These are phyloP conservation scores for Hansenula sp. DNA, from an alignment of 1,139 yeast genomes.

Conservation along the genomic window DNA sequence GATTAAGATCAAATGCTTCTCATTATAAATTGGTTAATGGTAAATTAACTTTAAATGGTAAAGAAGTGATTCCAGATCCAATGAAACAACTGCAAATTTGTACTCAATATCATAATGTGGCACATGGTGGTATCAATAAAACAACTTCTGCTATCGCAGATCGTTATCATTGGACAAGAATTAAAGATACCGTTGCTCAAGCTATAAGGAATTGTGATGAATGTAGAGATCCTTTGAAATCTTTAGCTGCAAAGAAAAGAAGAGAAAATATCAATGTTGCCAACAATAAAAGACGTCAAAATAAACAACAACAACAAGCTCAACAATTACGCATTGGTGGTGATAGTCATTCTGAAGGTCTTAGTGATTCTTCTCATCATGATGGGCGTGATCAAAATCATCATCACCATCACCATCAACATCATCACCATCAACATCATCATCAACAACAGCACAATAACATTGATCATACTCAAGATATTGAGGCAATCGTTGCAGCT, in stretches of 20 bases:
- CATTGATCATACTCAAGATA: slow-evolving; percentile 4
- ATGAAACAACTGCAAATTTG: slow-evolving; percentile 73
- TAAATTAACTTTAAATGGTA: slow-evolving; percentile 69
- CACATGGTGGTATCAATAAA: slow-evolving; percentile 89
- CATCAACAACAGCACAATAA: slow-evolving; percentile 16
- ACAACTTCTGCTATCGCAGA: slow-evolving; percentile 78
- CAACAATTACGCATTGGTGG: background rate
- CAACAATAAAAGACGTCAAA: slow-evolving; percentile 2
- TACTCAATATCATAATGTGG: slow-evolving; percentile 59
- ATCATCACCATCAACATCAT: slow-evolving; percentile 12
- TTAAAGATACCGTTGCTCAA: slow-evolving; percentile 81
- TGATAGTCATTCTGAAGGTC: slow-evolving; percentile 1
- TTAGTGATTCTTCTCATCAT: slow-evolving; percentile 1
- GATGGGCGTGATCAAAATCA: background rate
- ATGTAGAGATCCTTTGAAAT: slow-evolving; percentile 50
- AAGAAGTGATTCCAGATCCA: slow-evolving; percentile 79
- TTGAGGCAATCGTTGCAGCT: slow-evolving; percentile 12
- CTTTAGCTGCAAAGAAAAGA: slow-evolving; percentile 22
- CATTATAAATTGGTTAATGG: slow-evolving; percentile 73
- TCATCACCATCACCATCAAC: background rate
- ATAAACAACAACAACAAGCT: background rate
- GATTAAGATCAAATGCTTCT: slow-evolving; percentile 78
- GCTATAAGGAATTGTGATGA: slow-evolving; percentile 75
- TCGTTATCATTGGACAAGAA: slow-evolving; percentile 85
- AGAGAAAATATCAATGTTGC: slow-evolving; percentile 5